phyloP scores from a whole-genome alignment of 345 rosid genomes.

The Boechera retrofracta region DNA sequence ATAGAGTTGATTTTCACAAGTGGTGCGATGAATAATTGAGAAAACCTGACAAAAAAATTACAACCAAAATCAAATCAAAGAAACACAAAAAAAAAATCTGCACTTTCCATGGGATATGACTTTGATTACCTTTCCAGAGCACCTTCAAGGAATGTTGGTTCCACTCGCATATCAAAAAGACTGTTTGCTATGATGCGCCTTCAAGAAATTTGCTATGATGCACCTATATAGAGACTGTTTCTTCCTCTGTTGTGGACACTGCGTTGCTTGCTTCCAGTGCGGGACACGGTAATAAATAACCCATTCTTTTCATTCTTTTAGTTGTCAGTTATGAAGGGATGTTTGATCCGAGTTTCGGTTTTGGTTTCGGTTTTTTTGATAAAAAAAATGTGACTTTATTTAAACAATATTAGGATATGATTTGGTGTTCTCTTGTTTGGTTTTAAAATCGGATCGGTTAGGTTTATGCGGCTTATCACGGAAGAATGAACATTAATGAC shows the following conservation, averaged over 20 bases:
- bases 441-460: background rate
- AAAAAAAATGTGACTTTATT: background rate
- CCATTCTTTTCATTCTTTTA: background rate
- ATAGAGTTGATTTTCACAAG: too few species aligned
- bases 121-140: too few species aligned
- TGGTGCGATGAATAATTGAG: too few species aligned
- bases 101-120: too few species aligned
- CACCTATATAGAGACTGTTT: conserved; percentile 88
- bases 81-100: too few species aligned
- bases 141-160: too few species aligned
- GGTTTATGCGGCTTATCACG: background rate
- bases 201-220: conserved; percentile 69
- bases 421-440: background rate
- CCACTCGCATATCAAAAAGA: too few species aligned
- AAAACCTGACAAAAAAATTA: too few species aligned
- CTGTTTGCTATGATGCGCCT: too few species aligned
- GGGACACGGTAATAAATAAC: conserved; percentile 72
- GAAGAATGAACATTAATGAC: conserved; percentile 16
- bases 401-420: background rate
- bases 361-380: background rate
- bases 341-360: background rate
- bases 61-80: too few species aligned
- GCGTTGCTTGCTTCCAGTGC: conserved; percentile 88
- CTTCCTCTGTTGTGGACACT: conserved; percentile 99
- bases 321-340: background rate